Conservation (phyloP, 805 yeast genomes). For the Tetrapisispora pingtungensis region DNA sequence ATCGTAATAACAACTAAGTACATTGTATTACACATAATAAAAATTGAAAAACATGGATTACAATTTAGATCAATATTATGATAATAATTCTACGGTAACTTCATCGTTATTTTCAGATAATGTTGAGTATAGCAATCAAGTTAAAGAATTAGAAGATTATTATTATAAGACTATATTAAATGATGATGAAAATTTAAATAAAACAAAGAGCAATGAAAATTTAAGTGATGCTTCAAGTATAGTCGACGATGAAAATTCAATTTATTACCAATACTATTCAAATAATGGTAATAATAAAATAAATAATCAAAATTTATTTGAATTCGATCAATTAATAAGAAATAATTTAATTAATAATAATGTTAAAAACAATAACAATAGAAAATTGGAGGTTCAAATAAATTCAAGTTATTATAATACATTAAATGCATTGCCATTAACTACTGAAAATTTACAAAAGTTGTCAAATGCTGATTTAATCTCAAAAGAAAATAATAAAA, state of each 20-base stretch:
- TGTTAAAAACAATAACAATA: neutral
- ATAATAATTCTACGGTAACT: neutral
- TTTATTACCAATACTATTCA: neutral
- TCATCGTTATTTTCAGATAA: slow-evolving; percentile 25
- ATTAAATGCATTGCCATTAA: slow-evolving; percentile 18
- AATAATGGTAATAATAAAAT: neutral
- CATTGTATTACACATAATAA: no score
- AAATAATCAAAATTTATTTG: neutral
- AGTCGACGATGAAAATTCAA: neutral
- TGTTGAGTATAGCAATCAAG: slow-evolving; percentile 14
- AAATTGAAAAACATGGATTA: neutral
- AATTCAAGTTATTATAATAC: slow-evolving; percentile 15
- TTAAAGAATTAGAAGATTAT: slow-evolving; percentile 28
- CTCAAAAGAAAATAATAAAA: neutral
- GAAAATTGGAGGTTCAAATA: slow-evolving; percentile 24
- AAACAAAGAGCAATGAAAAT: slow-evolving; percentile 1
- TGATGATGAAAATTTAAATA: slow-evolving; percentile 12
- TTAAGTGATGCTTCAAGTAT: slow-evolving; percentile 4
- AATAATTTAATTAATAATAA: neutral
- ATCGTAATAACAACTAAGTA: no score
- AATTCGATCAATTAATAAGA: neutral
- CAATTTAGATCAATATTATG: neutral
- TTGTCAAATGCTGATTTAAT: slow-evolving; percentile 6
- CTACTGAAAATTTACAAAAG: slow-evolving; percentile 24
- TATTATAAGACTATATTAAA: slow-evolving; percentile 23